Evolutionary conservation across 2,329 filamentous ascomycete genomes (phyloP), one percentile per base, ranked within the genome.

Genomic region (Paecilomyces sp.): DNA sequence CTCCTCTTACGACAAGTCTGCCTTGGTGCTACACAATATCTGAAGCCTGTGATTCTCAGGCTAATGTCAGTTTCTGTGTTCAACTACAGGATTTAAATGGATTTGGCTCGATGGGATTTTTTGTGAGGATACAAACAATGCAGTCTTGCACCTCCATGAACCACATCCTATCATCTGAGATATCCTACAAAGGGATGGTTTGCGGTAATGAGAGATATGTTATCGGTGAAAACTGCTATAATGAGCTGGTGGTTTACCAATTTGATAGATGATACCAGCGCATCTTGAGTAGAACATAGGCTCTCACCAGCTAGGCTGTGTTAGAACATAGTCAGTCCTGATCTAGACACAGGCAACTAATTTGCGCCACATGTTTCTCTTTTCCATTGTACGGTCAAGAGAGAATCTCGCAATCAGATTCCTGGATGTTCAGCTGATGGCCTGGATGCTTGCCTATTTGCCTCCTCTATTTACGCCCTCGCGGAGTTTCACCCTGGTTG

Each of bases 161-260:
- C 25, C 65, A 68, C 30, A 56, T 59, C 7, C 70, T 83, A 56
- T 82, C 81, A 74, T 67, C 68, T 22, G 75, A 82, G 66, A 67
- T 88, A 34, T 71, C 83, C 54, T 77, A 69, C 1, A 82, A 79
- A 65, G 84, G 83, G 0, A 77, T 77, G 61, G 82, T 88, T 15
- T 79, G 73, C 36, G 86, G 85, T 1, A 83, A 85, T 61, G 85
- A 88, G 69, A 72, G 83, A 58, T 87, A 84, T 79, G 57, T 88
- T n/a, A 70, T 88, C 11, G 85, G 85, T 0, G 82, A 87, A 72
- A 85, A 84, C 66, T 62, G 64, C 1, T 67, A 75, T 8, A 77
- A 81, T 33, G 76, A 79, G 61, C 68, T 88, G 54, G 82, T 83
- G 0, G 72, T 88, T 58, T 72, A 82, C 60, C 70, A 79, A 58